Conservation (phyloP, 2,329 filamentous ascomycete species). For the Hortaea werneckii region DNA sequence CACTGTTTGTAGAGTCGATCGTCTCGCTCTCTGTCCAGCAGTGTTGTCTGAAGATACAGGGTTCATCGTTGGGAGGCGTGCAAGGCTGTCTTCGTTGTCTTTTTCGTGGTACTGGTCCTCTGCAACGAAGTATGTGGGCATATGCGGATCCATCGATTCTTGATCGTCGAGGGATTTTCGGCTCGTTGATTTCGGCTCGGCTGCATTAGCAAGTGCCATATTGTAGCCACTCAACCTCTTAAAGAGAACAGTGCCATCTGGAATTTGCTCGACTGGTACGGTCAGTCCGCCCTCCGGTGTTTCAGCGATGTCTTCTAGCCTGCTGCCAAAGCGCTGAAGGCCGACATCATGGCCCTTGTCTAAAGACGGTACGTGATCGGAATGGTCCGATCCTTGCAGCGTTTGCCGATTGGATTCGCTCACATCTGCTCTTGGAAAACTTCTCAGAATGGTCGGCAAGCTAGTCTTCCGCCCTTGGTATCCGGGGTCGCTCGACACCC, state of each 20-base stretch:
- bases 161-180: background rate
- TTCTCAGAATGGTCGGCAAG: background rate
- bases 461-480: background rate
- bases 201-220: background rate
- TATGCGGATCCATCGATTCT: background rate
- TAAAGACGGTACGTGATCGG: background rate
- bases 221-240: conserved; percentile 1
- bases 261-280: background rate
- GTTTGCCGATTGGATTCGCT: background rate
- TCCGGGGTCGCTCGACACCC: background rate
- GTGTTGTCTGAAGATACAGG: background rate
- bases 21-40: background rate
- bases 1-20: background rate
- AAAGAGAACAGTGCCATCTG: background rate
- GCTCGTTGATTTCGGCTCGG: background rate
- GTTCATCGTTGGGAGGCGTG: background rate
- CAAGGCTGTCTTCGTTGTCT: background rate
- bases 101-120: background rate
- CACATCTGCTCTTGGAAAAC: background rate
- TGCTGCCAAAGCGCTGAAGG: background rate
- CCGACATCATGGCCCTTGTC: background rate
- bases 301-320: background rate
- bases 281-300: background rate
- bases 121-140: background rate
- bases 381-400: background rate